These are phyloP conservation scores for Chenopodium berlandieri DNA, from an alignment of 148 eudicot species.

Conservation along the genomic window DNA sequence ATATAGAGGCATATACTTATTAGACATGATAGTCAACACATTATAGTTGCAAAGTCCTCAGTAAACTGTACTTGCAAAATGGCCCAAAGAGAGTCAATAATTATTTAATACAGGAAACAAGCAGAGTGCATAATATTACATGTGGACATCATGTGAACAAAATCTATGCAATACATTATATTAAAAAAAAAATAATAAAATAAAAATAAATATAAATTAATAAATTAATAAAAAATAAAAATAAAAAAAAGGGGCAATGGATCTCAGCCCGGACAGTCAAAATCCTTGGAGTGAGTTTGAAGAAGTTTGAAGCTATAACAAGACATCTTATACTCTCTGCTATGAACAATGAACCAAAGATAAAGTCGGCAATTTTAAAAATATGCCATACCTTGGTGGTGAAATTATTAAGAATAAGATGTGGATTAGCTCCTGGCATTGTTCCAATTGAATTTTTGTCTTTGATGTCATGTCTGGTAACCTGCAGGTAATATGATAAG, in stretches of 20 bases:
- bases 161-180: too few relatives aligned
- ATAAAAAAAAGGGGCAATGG: not conserved
- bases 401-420: slow-evolving; percentile 77
- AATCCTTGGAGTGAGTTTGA: not conserved
- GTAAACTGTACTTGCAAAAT: too few relatives aligned
- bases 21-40: not conserved
- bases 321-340: not conserved
- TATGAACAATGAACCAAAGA: not conserved
- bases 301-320: not conserved
- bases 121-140: not conserved
- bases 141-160: not conserved
- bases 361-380: not conserved
- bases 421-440: slow-evolving; percentile 93
- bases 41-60: not conserved
- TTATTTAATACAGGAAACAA: not conserved
- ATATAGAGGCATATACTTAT: not conserved
- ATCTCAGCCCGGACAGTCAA: not conserved
- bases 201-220: too few relatives aligned
- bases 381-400: slow-evolving; percentile 54
- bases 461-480: slow-evolving; percentile 93
- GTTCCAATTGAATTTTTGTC: slow-evolving; percentile 93
- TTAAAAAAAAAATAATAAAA: too few relatives aligned
- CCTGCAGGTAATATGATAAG: slow-evolving; percentile 41
- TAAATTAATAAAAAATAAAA: not conserved
- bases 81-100: not conserved